Base-by-base conservation (phyloP, 306 rosid species). In the Dryas octopetala region DNA sequence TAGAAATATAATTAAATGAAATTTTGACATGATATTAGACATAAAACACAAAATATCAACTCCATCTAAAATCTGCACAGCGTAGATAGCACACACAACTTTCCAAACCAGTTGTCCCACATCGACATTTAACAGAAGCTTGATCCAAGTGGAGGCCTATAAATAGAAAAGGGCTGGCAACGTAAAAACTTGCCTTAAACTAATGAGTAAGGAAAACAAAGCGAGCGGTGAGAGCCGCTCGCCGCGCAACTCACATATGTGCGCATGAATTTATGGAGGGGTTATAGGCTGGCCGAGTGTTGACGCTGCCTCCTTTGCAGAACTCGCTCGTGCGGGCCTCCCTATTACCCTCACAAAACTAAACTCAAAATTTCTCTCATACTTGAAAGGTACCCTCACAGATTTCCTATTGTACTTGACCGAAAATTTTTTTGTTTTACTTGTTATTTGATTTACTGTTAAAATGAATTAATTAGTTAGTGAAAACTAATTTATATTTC, bases 171-270 rank as follows among this genome's bases (percentile, higher is more conserved):
- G 6, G 11, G 3, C 0, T 0, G 0, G 2, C 0, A 0, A 0
- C 0, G 0, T 0, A 0, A 0, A 0, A 75, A 54, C 0, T 12
- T 73, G 95, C 97, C 89, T 90, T 88, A 90, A 88, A 88, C 93
- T 90, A 90, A 88, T 90, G 93, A 90, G 96, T 86, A 90, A 88
- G 98, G 98, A 95, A 91, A 91, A 91, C 96, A 91, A 91, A 86
- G 96, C 89, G 83, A 82, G 68, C 70, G 88, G 98, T 85, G 96
- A 82, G 93, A 91, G 88, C 95, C 73, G 83, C 66, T 91, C 75
- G 96, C 90, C 4, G 91, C 96, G 91, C 89, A 0, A 32, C 80
- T 23, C 0, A 13, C 0, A 0, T 32, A 0, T 0, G 32, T 76
- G 91, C 91, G 95, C 92, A 88, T 0, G 48, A 81, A 87, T 91